Conservation (phyloP, 2,329 filamentous ascomycete species). For the Monosporascus sp. region DNA sequence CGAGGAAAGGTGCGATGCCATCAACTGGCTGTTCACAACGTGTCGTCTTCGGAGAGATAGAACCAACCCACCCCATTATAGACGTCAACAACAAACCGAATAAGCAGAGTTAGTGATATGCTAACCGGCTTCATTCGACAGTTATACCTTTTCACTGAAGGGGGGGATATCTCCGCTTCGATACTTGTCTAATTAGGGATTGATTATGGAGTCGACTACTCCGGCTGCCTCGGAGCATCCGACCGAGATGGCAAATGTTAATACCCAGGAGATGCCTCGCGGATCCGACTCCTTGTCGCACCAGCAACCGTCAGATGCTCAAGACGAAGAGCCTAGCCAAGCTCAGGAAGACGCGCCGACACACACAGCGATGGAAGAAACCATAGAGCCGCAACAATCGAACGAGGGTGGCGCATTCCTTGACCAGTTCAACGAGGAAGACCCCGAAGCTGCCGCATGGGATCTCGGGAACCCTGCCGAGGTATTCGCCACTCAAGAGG, state of each 20-base stretch:
- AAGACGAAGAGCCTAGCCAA: constrained; percentile 3
- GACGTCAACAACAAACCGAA: too few relatives aligned
- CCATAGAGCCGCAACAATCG: background rate
- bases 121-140: constrained; percentile 12
- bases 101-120: background rate
- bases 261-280: constrained; percentile 12
- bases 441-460: constrained; percentile 21
- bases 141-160: constrained; percentile 14
- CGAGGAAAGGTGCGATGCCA: too few relatives aligned
- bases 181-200: constrained; percentile 25
- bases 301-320: constrained; percentile 3
- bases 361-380: constrained; percentile 11
- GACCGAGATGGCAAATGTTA: constrained; percentile 44
- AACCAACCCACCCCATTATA: too few relatives aligned
- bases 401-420: constrained; percentile 12
- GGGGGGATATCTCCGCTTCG: constrained; percentile 13
- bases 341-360: constrained; percentile 7
- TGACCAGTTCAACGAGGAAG: constrained; percentile 20
- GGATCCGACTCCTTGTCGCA: constrained; percentile 6
- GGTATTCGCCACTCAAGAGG: constrained; percentile 5
- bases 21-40: too few relatives aligned
- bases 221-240: constrained; percentile 45
- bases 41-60: too few relatives aligned
- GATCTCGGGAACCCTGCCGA: constrained; percentile 12
- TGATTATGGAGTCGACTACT: constrained; percentile 38